Base-by-base conservation (phyloP, 2,329 filamentous ascomycete genomes). In the Botrytis elliptica region DNA sequence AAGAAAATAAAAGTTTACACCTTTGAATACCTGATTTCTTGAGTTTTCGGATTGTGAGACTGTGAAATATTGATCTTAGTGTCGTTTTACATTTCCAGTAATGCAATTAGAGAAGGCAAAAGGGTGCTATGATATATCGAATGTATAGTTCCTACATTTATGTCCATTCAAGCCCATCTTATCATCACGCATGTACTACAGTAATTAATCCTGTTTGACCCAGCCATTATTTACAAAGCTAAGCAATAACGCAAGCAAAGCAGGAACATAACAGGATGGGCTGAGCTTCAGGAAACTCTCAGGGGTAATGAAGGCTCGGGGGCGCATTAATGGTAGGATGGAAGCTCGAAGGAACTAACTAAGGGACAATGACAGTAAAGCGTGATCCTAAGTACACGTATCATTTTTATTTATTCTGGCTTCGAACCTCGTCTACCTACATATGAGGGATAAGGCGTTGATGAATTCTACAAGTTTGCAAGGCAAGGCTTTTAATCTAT, bases 1-100 rank as follows among this genome's bases (percentile, higher is more conserved):
- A 40, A 20, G 12, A n/a, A 22, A 67, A 52, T 40, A 55, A 68
- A 68, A 68, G 16, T 68, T 68, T 55, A 68, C 36, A 29, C 25
- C 25, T 18, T 42, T 57, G 36, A 10, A 29, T 22, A n/a, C 52
- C 29, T 29, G 8, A 55, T 42, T 16, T 40, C 16, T 57, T 22
- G 18, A 14, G 4, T 55, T 33, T 29, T 16, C 12, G 9, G 5
- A 8, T 40, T 42, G n/a, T 42, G n/a, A 29, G 2, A 33, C n/a
- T 33, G 52, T 29, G 1, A 40, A n/a, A 44, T 33, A 44, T 64
- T 64, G 25, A 57, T 68, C 14, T 57, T 12, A 25, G 62, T 46
- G 20, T 46, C 9, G 12, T 22, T 12, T 52, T n/a, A 36, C 12
- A n/a, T 14, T 29, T 38, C 10, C 2, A n/a, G 44, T 52, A 12